Conservation (phyloP, 176 grass and related monocot species). For the Aechmea fasciata region DNA sequence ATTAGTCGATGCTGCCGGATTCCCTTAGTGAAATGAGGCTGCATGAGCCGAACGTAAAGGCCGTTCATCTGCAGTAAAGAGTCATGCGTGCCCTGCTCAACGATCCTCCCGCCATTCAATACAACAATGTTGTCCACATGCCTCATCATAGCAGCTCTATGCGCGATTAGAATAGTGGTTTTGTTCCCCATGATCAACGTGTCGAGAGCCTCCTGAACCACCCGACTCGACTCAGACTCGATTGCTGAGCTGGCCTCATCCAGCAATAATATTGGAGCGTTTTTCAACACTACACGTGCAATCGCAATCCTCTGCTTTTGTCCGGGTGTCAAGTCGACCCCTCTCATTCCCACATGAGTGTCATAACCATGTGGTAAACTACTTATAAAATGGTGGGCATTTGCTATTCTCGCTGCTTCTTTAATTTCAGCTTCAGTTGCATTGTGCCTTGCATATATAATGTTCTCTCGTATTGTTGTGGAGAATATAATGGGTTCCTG, state of each 20-base stretch:
- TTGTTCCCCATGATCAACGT: slow-evolving; percentile 99
- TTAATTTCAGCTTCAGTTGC: slow-evolving; percentile 97
- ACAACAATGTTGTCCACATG: slow-evolving; percentile 97
- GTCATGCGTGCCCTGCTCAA: slow-evolving; percentile 90
- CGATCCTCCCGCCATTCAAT: slow-evolving; percentile 90
- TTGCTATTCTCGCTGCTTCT: slow-evolving; percentile 93
- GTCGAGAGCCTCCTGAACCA: slow-evolving; percentile 95
- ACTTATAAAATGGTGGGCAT: slow-evolving; percentile 99
- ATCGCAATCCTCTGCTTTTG: slow-evolving; percentile 97
- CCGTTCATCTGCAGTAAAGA: slow-evolving; percentile 79
- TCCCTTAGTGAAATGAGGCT: slow-evolving; percentile 97
- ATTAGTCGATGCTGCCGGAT: slow-evolving; percentile 82
- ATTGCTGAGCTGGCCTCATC: slow-evolving; percentile 94
- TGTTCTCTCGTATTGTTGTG: slow-evolving; percentile 95
- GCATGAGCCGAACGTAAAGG: slow-evolving; percentile 96
- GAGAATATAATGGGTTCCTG: slow-evolving; percentile 99
- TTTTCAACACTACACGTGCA: slow-evolving; percentile 90
- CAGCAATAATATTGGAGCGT: slow-evolving; percentile 91
- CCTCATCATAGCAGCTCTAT: slow-evolving; percentile 97
- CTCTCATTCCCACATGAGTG: slow-evolving; percentile 96
- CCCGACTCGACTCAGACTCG: slow-evolving; percentile 91
- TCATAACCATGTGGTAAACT: slow-evolving; percentile 97
- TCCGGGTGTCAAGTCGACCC: slow-evolving; percentile 88
- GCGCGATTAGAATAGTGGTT: slow-evolving; percentile 95
- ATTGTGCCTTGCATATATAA: slow-evolving; percentile 96